phyloP scores from a whole-genome alignment of 1,284 basidiomycete species.

The Mycosarcoma maydis region DNA sequence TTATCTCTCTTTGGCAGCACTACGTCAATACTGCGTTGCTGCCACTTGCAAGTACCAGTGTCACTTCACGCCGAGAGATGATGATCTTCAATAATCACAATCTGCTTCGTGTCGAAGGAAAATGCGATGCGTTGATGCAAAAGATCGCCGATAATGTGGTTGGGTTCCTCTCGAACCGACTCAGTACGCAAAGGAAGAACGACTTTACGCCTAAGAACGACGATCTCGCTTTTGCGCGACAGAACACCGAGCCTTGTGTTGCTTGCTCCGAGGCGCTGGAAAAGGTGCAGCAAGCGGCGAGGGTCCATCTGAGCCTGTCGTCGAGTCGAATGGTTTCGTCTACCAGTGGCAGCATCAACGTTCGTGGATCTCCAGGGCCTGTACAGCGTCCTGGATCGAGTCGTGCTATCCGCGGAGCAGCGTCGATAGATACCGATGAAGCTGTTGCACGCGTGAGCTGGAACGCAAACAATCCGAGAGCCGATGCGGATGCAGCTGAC shows the following conservation, averaged over 20 bases:
- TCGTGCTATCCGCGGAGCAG: constrained; percentile 6
- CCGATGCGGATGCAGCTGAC: background rate
- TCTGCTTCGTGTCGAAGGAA: constrained; percentile 85
- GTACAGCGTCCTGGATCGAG: constrained; percentile 5
- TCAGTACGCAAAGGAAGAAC: constrained; percentile 91
- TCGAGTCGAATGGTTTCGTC: constrained; percentile 25
- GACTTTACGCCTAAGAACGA: constrained; percentile 91
- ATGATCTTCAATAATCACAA: constrained; percentile 90
- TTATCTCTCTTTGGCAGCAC: constrained; percentile 95
- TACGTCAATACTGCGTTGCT: constrained; percentile 91
- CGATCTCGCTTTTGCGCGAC: constrained; percentile 89
- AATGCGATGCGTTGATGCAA: constrained; percentile 84
- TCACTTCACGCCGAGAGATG: constrained; percentile 92
- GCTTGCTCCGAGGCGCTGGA: constrained; percentile 86
- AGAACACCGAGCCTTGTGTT: constrained; percentile 94
- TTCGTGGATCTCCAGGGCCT: constrained; percentile 16
- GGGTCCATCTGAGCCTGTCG: constrained; percentile 72
- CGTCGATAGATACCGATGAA: constrained; percentile 17
- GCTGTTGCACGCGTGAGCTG: constrained; percentile 19
- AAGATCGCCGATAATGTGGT: constrained; percentile 77
- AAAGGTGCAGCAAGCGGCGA: constrained; percentile 79
- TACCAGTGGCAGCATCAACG: constrained; percentile 17
- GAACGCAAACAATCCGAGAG: constrained; percentile 8
- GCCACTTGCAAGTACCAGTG: constrained; percentile 84
- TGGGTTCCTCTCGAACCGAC: constrained; percentile 71